These are phyloP conservation scores for Lolium rigidum DNA, from an alignment of 176 grass and related monocot genomes.

Conservation along the genomic window DNA sequence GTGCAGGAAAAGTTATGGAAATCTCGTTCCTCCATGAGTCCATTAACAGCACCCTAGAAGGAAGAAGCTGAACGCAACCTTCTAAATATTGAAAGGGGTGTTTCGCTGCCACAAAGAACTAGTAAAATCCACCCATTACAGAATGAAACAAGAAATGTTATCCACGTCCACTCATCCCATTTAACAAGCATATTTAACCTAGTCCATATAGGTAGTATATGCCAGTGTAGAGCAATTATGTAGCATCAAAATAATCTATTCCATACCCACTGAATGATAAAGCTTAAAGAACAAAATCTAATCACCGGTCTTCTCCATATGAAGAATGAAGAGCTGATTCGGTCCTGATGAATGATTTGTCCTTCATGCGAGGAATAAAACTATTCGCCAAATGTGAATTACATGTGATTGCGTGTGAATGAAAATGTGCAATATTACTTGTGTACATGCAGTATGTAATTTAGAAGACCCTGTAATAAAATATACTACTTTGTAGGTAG, in stretches of 20 bases:
- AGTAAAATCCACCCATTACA: constrained; percentile 3
- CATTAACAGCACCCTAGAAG: background rate
- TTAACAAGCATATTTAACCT: constrained; percentile 30
- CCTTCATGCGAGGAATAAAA: background rate
- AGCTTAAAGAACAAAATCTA: constrained; percentile 39
- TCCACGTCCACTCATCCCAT: constrained; percentile 23
- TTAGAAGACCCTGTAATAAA: background rate
- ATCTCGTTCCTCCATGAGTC: background rate
- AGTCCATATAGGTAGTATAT: constrained; percentile 27
- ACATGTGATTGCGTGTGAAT: background rate
- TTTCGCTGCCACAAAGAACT: background rate
- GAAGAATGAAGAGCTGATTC: constrained; percentile 11
- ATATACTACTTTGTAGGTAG: background rate
- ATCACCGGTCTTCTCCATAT: background rate
- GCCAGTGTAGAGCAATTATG: constrained; percentile 17
- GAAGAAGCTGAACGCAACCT: background rate
- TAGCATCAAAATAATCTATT: constrained; percentile 41
- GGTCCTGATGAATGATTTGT: background rate
- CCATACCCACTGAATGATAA: constrained; percentile 15
- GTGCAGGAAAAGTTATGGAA: background rate
- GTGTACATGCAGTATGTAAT: background rate
- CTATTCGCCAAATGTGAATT: background rate
- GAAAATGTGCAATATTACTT: background rate
- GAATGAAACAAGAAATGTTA: constrained; percentile 17
- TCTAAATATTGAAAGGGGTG: background rate